Conservation (phyloP, 805 yeast species). For the Candida montana region DNA sequence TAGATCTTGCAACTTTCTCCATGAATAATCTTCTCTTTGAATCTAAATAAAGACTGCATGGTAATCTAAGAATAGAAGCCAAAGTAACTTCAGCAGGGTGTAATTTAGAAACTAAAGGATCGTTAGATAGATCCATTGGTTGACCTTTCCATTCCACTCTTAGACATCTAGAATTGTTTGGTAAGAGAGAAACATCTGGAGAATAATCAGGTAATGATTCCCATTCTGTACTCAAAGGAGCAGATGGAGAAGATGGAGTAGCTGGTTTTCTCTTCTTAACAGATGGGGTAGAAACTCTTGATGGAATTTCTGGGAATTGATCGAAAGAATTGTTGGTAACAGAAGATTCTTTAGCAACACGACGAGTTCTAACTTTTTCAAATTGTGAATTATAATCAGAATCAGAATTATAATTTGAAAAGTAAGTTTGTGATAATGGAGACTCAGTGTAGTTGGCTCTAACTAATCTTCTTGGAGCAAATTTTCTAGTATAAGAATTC, state of each 20-base stretch:
- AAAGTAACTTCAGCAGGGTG: constrained; percentile 89
- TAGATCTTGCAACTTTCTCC: constrained; percentile 79
- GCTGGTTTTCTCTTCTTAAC: constrained; percentile 37
- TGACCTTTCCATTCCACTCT: constrained; percentile 98
- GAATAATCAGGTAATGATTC: constrained; percentile 75
- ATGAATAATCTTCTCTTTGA: constrained; percentile 81
- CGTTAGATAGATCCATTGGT: constrained; percentile 82
- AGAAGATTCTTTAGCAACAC: constrained; percentile 40
- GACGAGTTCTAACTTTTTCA: constrained; percentile 57
- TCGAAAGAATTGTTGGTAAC: constrained; percentile 21
- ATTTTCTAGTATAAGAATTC: constrained; percentile 15
- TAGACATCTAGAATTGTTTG: constrained; percentile 64
- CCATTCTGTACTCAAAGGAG: constrained; percentile 54
- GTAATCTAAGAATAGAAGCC: constrained; percentile 86
- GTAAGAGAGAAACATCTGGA: constrained; percentile 65
- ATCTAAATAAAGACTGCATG: constrained; percentile 77
- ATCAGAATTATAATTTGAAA: constrained; percentile 28
- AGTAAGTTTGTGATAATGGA: constrained; percentile 13
- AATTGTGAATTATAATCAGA: constrained; percentile 28
- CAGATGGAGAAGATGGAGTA: constrained; percentile 36
- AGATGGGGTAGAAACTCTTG: constrained; percentile 29
- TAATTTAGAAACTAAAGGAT: constrained; percentile 65
- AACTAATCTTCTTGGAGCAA: constrained; percentile 22
- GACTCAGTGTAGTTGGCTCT: constrained; percentile 10
- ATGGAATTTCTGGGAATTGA: constrained; percentile 20